Base-by-base conservation (phyloP, 2,329 filamentous ascomycete species). In the Penicillium freii region DNA sequence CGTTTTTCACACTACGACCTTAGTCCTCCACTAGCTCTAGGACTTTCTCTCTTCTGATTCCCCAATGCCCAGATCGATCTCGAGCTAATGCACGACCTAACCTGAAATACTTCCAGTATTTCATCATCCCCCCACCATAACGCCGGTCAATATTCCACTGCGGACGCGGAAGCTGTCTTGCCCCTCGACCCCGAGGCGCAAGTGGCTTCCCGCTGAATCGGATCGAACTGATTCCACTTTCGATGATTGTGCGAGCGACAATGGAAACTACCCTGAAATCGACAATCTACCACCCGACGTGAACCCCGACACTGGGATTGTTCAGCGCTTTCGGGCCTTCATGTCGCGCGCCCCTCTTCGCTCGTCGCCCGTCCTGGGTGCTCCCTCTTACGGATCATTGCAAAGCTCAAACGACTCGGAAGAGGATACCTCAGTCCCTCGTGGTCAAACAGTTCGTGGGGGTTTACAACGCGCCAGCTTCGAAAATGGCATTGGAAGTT, bases 381-480 rank as follows among this genome's bases (percentile, higher is more conserved):
- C 82, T 36, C 82, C 82, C 23, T 85, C 84, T 17, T 87, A 87
- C 70, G 84, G 84, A 54, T 83, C 82, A 5, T 78, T 84, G 23
- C 83, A 82, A 38, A 76, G 71, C 5, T 71, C 74, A 33, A 55
- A 62, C 19, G 55, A 57, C 11, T 50, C 49, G 29, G 69, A 66
- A 42, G 71, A 74, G 31, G 71, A 72, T 40, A 70, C 68, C 1
- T n/a, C 43, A 55, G 38, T 54, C 5, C 7, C 38, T n/a, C 33
- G 36, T 4, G 19, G 19, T 8, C 57, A 51, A 13, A 47, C 55
- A 15, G 13, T 45, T 21, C 51, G 33, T 4, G 39, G 47, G 19
- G 29, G 17, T 10, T 51, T 54, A 17, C 57, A 45, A 23, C 51
- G 51, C 11, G 49, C 40, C 10, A 63, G 57, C 56, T 46, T 58